Percentiles rank a stretch among this genome's conserved stretches.
These are phyloP conservation scores for Ettlia oleoabundans DNA, from an alignment of 139 green algal genomes.

Conservation along the genomic window DNA sequence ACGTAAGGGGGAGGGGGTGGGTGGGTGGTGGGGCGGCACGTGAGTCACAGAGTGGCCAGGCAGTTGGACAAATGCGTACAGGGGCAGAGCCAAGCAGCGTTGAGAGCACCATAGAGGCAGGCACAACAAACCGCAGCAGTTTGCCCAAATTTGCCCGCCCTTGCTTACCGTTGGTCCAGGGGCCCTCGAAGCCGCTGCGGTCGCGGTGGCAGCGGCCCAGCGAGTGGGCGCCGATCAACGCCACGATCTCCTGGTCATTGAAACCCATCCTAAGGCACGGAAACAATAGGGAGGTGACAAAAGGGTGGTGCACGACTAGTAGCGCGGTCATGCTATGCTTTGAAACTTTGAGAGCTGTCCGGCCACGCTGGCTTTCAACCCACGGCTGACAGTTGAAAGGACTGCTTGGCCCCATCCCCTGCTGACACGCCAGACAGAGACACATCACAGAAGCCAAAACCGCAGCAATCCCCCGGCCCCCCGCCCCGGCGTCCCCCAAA, in stretches of 20 bases:
- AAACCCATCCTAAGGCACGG: slow-evolving; percentile 75
- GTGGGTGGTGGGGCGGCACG: too few relatives aligned
- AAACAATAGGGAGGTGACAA: not conserved
- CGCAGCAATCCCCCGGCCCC: not conserved
- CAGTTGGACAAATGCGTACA: too few relatives aligned
- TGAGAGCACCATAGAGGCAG: too few relatives aligned
- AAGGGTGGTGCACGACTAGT: not conserved
- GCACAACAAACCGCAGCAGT: too few relatives aligned
- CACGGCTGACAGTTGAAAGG: too few relatives aligned
- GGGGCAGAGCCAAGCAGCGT: too few relatives aligned
- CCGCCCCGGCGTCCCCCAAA: not conserved
- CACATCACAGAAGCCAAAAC: not conserved
- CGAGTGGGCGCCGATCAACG: slow-evolving; percentile 83
- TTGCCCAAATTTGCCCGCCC: too few relatives aligned
- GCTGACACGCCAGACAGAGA: too few relatives aligned
- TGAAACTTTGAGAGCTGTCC: too few relatives aligned
- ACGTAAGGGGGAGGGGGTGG: not conserved
- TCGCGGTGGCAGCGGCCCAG: slow-evolving; percentile 90
- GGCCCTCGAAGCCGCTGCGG: slow-evolving; percentile 73
- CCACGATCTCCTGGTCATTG: slow-evolving; percentile 85
- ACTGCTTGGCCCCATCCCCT: too few relatives aligned
- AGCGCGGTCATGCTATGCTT: not conserved
- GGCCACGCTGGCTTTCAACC: too few relatives aligned
- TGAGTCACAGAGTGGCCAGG: too few relatives aligned
- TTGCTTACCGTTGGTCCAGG: slow-evolving; percentile 50